Conservation (phyloP, 768 basidiomycete genomes). For the Hirschioporus abietinus region DNA sequence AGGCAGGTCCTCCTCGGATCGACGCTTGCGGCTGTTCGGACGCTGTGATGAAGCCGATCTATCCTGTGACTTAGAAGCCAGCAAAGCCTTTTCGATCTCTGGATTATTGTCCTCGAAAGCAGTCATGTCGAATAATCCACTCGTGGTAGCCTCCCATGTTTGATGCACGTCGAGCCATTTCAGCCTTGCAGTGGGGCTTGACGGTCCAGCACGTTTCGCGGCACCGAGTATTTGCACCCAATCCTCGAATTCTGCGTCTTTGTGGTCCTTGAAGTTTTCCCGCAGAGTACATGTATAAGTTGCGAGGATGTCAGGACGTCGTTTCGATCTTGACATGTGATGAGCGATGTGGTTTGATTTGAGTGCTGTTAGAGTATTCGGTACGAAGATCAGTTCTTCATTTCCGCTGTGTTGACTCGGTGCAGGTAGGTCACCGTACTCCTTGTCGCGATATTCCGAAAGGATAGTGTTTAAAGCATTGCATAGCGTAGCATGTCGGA, state of each 20-base stretch:
- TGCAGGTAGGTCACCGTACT: too few species aligned
- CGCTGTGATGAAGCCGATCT: background rate
- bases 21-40: background rate
- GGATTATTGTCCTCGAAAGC: background rate
- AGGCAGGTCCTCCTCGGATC: background rate
- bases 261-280: background rate
- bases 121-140: background rate
- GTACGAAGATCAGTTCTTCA: too few species aligned
- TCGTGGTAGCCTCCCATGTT: background rate
- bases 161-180: background rate
- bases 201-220: background rate
- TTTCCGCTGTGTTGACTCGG: too few species aligned
- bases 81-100: background rate
- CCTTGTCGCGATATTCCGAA: too few species aligned
- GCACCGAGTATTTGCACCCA: background rate
- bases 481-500: background rate
- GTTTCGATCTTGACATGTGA: background rate
- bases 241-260: background rate
- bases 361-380: too few species aligned
- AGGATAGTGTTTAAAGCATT: background rate
- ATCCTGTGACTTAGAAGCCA: background rate
- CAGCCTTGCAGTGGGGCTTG: background rate
- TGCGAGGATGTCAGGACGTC: background rate
- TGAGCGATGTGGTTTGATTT: background rate
- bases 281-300: background rate